Base-by-base conservation (phyloP, 1,284 basidiomycete species). In the Cutaneotrichosporon mucoides region DNA sequence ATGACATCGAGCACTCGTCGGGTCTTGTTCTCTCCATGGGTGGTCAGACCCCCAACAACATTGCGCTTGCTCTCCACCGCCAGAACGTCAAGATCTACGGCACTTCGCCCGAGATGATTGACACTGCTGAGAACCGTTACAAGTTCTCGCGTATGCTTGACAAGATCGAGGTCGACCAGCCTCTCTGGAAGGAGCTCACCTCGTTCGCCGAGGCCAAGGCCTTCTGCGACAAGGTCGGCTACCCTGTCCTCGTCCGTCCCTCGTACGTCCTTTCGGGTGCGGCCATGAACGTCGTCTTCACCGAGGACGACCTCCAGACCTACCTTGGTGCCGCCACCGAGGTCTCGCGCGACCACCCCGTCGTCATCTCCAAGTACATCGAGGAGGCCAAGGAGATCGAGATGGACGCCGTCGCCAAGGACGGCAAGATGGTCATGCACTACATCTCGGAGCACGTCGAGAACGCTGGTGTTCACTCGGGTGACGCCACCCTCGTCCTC, bases 341-440 rank as follows among this genome's bases (percentile, higher is more conserved):
- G 56, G 93, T 99, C 60, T 98, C 96, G 56, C 87, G 93, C 59
- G 95, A 98, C 55, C 90, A 98, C 75, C 95, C 96, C 1, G 95
- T 98, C 64, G 96, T 99, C 68, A 98, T 98, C 79, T 91, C 92
- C 66, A 98, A 98, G 80, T 99, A 97, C 81, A 96, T 99, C 74
- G 95, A 99, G 79, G 91, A 95, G 73, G 95, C 95, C 48, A 98
- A 99, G 83, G 96, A 99, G 81, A 99, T 98, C 69, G 96, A 99
- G 82, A 97, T 99, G 92, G 95, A 99, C 74, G 95, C 96, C 33
- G 87, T 99, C 46, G 96, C 96, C 54, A 90, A 89, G 79, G 91
- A 94, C 72, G 95, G 95, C 47, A 92, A 96, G 83, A 88, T 98
- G 85, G 83, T 98, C 76, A 97, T 98, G 94, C 95, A 99, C 79